Evolutionary conservation across 495 filamentous ascomycete genomes (phyloP), one percentile per base, ranked within the genome.

Genomic region (Lentithecium fluviatile): DNA sequence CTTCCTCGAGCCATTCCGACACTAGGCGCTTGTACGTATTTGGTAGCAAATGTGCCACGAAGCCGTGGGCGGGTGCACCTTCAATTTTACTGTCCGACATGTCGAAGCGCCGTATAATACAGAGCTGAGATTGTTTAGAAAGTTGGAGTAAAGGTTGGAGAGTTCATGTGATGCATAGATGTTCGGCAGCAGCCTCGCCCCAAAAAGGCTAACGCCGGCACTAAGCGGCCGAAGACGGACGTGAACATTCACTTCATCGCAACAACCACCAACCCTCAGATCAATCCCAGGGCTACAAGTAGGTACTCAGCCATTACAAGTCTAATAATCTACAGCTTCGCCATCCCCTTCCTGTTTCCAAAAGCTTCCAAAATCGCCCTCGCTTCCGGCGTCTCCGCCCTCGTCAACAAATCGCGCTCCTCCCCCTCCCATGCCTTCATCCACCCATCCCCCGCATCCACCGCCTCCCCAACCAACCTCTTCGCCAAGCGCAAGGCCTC

Each of bases 1-100:
- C 94, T 75, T 98, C 94, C 59, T 89, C 87, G 5, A 96, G 85
- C 95, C 95, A 98, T 55, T 81, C 71, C 1, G 88, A 80, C 52
- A 98, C 83, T 51, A 87, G 80, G 29, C 85, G 79, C 68, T 94
- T 94, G 83, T 90, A 95, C 37, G 85, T 88, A 17, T 79, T 80
- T 0, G 93, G 93, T 1, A 98, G 85, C 45, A 98, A 83, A 70
- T 95, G 85, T 45, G 87, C 84, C 15, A 89, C 78, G 47, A 84
- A 82, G 69, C 92, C 91, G 71, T 91, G 82, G 52, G 82, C 76
- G 45, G 88, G 74, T 34, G 84, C 84, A 21, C 71, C 70, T 60
- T 68, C 71, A 13, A 52, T 45, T 62, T 64, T 68, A 4, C 40
- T 43, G 13, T 5, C 40, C 13, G 13, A n/a, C 15, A 6, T 15